phyloP scores from a whole-genome alignment of 805 yeast species.

The Cyberlindnera mycetangii region DNA sequence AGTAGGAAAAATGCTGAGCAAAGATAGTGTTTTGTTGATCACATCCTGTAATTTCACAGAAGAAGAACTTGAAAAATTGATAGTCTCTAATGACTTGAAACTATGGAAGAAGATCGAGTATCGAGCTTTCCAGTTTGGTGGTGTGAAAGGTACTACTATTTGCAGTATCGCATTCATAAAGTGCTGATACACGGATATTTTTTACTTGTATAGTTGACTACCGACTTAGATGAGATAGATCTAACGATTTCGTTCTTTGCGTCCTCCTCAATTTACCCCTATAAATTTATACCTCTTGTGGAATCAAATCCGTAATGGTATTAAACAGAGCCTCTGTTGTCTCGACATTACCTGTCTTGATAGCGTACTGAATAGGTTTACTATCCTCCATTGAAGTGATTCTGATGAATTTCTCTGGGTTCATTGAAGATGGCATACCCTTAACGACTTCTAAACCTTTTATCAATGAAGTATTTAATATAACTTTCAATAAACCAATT shows the following conservation, averaged over 20 bases:
- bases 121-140: conserved; percentile 87
- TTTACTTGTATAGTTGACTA: background rate
- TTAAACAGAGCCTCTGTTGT: conserved; percentile 58
- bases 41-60: conserved; percentile 96
- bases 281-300: conserved; percentile 13
- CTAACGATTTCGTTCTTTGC: no score
- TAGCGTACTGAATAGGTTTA: conserved; percentile 77
- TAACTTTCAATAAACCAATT: conserved; percentile 77
- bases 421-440: conserved; percentile 85
- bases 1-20: conserved; percentile 53
- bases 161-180: conserved; percentile 79
- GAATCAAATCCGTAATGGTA: conserved; percentile 35
- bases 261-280: no score
- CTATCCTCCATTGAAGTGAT: conserved; percentile 62
- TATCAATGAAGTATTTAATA: conserved; percentile 69
- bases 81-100: conserved; percentile 43
- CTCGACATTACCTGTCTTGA: conserved; percentile 64
- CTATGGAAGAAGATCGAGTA: conserved; percentile 69
- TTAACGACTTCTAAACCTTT: conserved; percentile 59
- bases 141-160: conserved; percentile 81
- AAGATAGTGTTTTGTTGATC: conserved; percentile 61
- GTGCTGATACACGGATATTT: conserved; percentile 2
- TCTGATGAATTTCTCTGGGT: conserved; percentile 81
- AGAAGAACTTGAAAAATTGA: conserved; percentile 58
- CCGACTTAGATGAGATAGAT: no score